Evolutionary conservation across 306 rosid genomes (phyloP), one percentile per base, ranked within the genome.

Genomic region (Pterocarpus santalinus): DNA sequence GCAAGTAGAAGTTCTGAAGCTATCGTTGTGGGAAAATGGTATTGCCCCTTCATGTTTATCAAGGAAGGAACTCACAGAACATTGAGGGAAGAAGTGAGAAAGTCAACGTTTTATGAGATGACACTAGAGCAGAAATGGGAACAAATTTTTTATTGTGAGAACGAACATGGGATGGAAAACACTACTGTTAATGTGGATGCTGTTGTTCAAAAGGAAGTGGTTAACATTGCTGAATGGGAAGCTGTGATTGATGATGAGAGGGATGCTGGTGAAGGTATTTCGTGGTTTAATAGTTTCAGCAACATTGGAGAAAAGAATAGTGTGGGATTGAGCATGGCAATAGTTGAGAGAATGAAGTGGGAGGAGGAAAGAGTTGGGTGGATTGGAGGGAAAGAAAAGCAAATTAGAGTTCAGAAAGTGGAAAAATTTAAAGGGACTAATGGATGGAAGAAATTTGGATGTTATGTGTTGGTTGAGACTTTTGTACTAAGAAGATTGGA

Each of bases 81-180:
- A 63, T 35, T 87, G 77, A 87, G 71, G 60, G 83, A 87, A 65
- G 90, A 89, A 53, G 76, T 86, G 85, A 81, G 78, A 10, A 80
- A 63, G 3, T 77, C 91, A 10, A 80, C 82, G 89, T 92, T 86
- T 57, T 90, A 94, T 68, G 87, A 90, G 82, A 77, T 91, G 87
- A 92, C 90, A 39, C 88, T 94, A 1, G 90, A 92, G 82, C 92
- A 92, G 44, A 84, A 79, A 14, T 94, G 95, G 95, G 91, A 90
- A 11, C 75, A 55, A 72, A 38, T 94, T 2, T 90, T 85, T 60
- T 72, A 77, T 22, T 82, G 79, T 13, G 83, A 80, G 14, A 85
- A 82, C 10, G 60, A 58, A 1, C 22, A 12, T 12, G 43, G 5
- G 2, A 12, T 11, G 6, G 41, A 35, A 16, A 73, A 78, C 16